A percentile compares a stretch with the other conserved stretches of the same genome.
Evolutionary conservation across 495 filamentous ascomycete genomes (phyloP).

Genomic region (Usnea hakonensis): DNA sequence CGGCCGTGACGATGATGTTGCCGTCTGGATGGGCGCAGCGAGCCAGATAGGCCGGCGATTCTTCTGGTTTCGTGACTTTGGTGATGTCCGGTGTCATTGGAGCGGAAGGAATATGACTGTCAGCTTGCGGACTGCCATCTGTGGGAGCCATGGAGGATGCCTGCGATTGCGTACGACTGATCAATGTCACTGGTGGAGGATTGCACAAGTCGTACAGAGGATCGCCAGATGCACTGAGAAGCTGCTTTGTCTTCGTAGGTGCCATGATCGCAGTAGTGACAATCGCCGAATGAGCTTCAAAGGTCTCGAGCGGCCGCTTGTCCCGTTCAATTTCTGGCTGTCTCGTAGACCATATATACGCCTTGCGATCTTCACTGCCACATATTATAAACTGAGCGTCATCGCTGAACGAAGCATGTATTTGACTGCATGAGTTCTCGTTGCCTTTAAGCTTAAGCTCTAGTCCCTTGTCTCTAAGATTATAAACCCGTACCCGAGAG

Average conservation of each 20-base stretch:
- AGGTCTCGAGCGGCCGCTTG: conserved; percentile 73
- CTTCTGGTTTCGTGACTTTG: conserved; percentile 44
- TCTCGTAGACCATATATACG: conserved; percentile 78
- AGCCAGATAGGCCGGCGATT: conserved; percentile 62
- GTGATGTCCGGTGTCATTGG: conserved; percentile 39
- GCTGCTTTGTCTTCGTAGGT: conserved; percentile 66
- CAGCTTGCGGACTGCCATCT: conserved; percentile 14
- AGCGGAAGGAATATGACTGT: conserved; percentile 22
- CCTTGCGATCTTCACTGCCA: conserved; percentile 83
- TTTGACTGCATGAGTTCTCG: conserved; percentile 86
- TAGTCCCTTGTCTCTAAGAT: conserved; percentile 70
- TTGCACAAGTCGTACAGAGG: conserved; percentile 96
- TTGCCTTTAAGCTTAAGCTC: conserved; percentile 90
- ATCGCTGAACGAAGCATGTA: conserved; percentile 81
- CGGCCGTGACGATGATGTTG: conserved; percentile 88
- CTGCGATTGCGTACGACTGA: conserved; percentile 58
- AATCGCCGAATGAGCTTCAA: conserved; percentile 82
- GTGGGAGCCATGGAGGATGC: conserved; percentile 35
- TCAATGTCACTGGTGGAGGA: conserved; percentile 80
- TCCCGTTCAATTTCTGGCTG: conserved; percentile 52
- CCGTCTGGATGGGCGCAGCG: conserved; percentile 71
- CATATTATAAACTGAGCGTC: conserved; percentile 84
- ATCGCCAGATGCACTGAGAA: conserved; percentile 74
- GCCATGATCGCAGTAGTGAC: conserved; percentile 84
- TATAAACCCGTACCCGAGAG: conserved; percentile 87